These are phyloP conservation scores for Colletotrichum neosansevieriae DNA, from an alignment of 2,329 filamentous ascomycete genomes.

Conservation along the genomic window DNA sequence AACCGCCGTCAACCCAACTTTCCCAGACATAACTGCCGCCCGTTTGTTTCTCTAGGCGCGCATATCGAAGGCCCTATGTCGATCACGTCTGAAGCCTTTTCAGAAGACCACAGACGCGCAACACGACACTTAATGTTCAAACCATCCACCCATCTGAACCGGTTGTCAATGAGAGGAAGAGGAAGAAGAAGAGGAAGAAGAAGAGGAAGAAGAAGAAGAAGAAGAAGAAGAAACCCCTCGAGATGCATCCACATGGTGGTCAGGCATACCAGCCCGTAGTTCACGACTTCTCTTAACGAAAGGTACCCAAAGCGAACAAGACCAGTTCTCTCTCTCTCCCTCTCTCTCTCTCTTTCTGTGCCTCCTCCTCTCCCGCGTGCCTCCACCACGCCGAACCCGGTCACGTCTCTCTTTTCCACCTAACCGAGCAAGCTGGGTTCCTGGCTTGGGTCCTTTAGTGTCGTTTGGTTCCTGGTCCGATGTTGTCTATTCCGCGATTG, in stretches of 20 bases:
- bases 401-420: background rate
- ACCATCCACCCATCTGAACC: slow-evolving; percentile 8
- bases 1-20: slow-evolving; percentile 33
- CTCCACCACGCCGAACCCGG: slow-evolving; percentile 18
- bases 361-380: background rate
- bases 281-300: slow-evolving; percentile 1
- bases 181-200: background rate
- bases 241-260: background rate
- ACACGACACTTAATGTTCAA: background rate
- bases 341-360: too few relatives aligned
- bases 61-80: background rate
- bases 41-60: slow-evolving; percentile 21
- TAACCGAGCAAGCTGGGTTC: slow-evolving; percentile 33
- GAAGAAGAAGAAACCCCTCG: background rate
- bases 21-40: background rate
- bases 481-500: slow-evolving; percentile 13
- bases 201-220: background rate
- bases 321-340: too few relatives aligned
- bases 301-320: slow-evolving; percentile 24
- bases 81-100: slow-evolving; percentile 3
- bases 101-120: slow-evolving; percentile 18
- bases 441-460: slow-evolving; percentile 9
- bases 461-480: slow-evolving; percentile 33
- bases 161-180: background rate
- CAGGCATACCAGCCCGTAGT: slow-evolving; percentile 1